These are phyloP conservation scores for Globisporangium radiosum DNA, from an alignment of 352 stramenopile species.

Conservation along the genomic window DNA sequence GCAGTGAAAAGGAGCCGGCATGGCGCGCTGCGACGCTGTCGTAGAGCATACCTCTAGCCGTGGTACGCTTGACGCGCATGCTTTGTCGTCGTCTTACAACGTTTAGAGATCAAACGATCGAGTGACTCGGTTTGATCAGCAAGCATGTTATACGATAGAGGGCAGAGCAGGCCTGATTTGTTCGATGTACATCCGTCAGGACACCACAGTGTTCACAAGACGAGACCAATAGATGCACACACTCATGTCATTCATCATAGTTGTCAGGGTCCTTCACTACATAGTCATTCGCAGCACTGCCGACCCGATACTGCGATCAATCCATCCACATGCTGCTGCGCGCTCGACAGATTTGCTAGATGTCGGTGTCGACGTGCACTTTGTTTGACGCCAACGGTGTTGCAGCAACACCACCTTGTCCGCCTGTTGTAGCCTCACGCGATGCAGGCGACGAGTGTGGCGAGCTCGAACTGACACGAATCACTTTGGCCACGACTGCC, in stretches of 20 bases:
- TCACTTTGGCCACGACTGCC: constrained; percentile 25
- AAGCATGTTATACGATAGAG: too few species aligned
- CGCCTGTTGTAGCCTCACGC: too few species aligned
- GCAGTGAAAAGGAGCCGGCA: neutral
- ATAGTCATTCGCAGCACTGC: too few species aligned
- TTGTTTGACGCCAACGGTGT: constrained; percentile 14
- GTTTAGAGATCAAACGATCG: neutral
- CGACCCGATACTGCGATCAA: too few species aligned
- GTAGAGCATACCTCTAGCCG: neutral
- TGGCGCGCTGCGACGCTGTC: constrained; percentile 6
- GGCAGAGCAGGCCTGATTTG: too few species aligned
- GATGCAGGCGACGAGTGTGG: neutral
- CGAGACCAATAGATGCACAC: too few species aligned
- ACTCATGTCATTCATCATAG: too few species aligned
- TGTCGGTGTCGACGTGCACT: constrained; percentile 37
- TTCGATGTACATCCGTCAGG: too few species aligned
- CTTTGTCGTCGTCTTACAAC: neutral
- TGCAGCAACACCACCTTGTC: neutral
- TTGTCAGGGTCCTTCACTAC: too few species aligned
- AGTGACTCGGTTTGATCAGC: neutral
- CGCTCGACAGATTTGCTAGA: constrained; percentile 15
- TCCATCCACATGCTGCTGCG: neutral
- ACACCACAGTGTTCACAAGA: too few species aligned
- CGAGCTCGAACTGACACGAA: constrained; percentile 25
- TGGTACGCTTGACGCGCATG: neutral